Conservation (phyloP, 208 protist genomes). For the Sergeia podlipaevii region DNA sequence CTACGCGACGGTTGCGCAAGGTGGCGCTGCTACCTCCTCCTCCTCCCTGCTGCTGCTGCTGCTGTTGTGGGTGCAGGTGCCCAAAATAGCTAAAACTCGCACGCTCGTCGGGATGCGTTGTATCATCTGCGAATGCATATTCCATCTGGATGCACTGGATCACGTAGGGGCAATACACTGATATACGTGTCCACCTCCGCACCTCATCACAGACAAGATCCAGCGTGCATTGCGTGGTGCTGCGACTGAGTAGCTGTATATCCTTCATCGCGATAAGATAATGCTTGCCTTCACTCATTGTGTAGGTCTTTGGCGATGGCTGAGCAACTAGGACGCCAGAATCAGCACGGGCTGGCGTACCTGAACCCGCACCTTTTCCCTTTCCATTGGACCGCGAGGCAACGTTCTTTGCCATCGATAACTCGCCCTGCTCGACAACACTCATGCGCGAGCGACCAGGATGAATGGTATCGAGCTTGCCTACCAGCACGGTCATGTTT, state of each 20-base stretch:
- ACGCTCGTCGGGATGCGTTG: neutral
- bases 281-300: slow-evolving; percentile 14
- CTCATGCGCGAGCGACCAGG: too few relatives aligned
- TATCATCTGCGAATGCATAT: slow-evolving; percentile 22
- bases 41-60: neutral
- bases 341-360: too few relatives aligned
- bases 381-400: too few relatives aligned
- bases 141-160: slow-evolving; percentile 59
- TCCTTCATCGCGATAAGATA: slow-evolving; percentile 75
- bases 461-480: too few relatives aligned
- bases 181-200: slow-evolving; percentile 39
- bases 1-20: neutral
- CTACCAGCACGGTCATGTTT: slow-evolving; percentile 39
- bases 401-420: too few relatives aligned
- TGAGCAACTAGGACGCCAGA: too few relatives aligned
- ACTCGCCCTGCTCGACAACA: too few relatives aligned
- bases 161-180: slow-evolving; percentile 33
- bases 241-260: slow-evolving; percentile 19
- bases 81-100: slow-evolving; percentile 5
- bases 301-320: too few relatives aligned
- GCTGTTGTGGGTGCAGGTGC: slow-evolving; percentile 15
- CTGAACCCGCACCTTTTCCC: too few relatives aligned
- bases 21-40: neutral
- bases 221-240: slow-evolving; percentile 14
- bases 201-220: slow-evolving; percentile 38